phyloP scores from a whole-genome alignment of 352 stramenopile species.

The Pythium chondricola region DNA sequence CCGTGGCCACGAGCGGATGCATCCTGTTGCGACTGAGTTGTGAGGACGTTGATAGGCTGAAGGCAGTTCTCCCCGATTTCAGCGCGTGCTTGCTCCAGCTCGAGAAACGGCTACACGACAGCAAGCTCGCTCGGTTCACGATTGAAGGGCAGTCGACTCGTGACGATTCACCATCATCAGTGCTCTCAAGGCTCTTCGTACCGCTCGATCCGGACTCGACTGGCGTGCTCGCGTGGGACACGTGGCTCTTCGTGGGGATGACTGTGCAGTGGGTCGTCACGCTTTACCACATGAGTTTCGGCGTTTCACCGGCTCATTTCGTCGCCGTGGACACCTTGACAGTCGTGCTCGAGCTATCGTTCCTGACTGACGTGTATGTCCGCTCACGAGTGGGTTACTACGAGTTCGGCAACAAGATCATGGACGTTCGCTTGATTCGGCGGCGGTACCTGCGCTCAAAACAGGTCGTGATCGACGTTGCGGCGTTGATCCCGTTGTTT shows the following conservation, averaged over 20 bases:
- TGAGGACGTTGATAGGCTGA: neutral
- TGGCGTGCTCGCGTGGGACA: constrained; percentile 30
- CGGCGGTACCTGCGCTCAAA: constrained; percentile 29
- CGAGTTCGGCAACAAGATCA: constrained; percentile 52
- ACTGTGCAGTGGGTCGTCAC: constrained; percentile 33
- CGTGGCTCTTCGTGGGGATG: constrained; percentile 36
- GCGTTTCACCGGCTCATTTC: constrained; percentile 18
- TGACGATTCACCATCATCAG: neutral
- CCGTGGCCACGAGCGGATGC: constrained; percentile 25
- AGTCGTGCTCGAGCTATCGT: constrained; percentile 34
- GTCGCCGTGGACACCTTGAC: constrained; percentile 20
- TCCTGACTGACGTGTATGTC: constrained; percentile 33
- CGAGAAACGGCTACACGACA: constrained; percentile 15
- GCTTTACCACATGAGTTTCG: constrained; percentile 38
- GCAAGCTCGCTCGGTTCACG: constrained; percentile 17
- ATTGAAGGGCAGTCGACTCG: neutral
- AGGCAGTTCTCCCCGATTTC: constrained; percentile 11
- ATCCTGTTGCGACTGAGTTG: constrained; percentile 15
- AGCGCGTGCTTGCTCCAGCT: constrained; percentile 6
- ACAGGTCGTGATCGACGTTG: constrained; percentile 31
- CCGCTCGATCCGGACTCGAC: constrained; percentile 29
- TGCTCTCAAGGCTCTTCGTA: neutral
- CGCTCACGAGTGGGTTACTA: constrained; percentile 32
- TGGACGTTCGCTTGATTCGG: constrained; percentile 31
- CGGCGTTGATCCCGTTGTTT: constrained; percentile 35